phyloP scores from a whole-genome alignment of 768 basidiomycete species.

The Mycena epipterygia region DNA sequence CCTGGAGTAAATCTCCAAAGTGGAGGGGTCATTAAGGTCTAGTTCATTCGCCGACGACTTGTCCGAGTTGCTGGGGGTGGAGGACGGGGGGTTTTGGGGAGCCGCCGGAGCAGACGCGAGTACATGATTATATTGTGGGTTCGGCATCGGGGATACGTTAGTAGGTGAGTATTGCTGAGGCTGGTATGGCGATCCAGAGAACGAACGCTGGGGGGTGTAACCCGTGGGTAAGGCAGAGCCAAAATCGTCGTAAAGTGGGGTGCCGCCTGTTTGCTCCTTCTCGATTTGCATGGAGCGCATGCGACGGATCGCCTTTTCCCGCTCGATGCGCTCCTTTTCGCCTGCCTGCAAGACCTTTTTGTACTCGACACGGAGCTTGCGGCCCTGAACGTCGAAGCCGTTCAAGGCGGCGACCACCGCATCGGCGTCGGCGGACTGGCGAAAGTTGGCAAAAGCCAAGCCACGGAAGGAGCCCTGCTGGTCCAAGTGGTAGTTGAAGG shows the following conservation, averaged over 20 bases:
- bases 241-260: constrained; percentile 80
- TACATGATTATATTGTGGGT: constrained; percentile 58
- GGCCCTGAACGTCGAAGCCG: constrained; percentile 95
- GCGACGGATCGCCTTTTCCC: constrained; percentile 97
- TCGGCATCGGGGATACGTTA: constrained; percentile 60
- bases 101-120: constrained; percentile 66
- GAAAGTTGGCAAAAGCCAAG: constrained; percentile 98
- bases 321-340: constrained; percentile 98
- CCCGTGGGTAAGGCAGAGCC: constrained; percentile 70
- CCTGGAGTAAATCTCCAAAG: constrained; percentile 96
- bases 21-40: constrained; percentile 95
- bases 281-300: constrained; percentile 98
- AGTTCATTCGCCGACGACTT: constrained; percentile 80
- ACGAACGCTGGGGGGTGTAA: constrained; percentile 82
- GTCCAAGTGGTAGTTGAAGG: constrained; percentile 99
- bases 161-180: constrained; percentile 76
- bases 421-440: constrained; percentile 91
- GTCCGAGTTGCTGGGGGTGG: constrained; percentile 75
- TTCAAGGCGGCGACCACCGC: constrained; percentile 96
- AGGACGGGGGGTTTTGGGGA: constrained; percentile 67
- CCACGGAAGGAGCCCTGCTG: constrained; percentile 97
- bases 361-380: constrained; percentile 98
- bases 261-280: constrained; percentile 75
- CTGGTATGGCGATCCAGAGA: constrained; percentile 74
- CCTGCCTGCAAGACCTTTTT: constrained; percentile 99